Evolutionary conservation across 768 basidiomycete species (phyloP).

Genomic region (Suillus luteus): DNA sequence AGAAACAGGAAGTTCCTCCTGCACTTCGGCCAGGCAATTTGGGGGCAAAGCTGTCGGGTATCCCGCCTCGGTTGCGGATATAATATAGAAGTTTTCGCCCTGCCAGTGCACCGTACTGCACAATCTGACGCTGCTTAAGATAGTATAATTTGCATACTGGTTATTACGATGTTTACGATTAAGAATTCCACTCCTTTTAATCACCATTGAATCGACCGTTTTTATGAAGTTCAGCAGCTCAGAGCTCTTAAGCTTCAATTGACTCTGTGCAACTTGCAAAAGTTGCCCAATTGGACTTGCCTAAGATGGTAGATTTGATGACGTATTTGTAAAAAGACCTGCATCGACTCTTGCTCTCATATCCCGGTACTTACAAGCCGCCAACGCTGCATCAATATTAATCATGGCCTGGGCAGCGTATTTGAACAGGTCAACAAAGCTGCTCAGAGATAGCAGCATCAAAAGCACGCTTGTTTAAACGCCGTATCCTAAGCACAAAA

Average conservation of each 20-base stretch:
- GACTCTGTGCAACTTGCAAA: not conserved
- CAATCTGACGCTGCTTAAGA: not conserved
- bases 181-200: not conserved
- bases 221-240: not conserved
- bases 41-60: slow-evolving; percentile 8
- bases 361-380: not conserved
- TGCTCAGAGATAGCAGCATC: slow-evolving; percentile 42
- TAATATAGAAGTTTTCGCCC: not conserved
- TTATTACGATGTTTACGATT: not conserved
- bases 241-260: not conserved
- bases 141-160: not conserved
- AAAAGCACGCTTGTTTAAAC: slow-evolving; percentile 38
- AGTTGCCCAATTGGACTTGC: not conserved
- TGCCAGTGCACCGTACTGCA: not conserved
- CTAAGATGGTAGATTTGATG: slow-evolving; percentile 2
- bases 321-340: not conserved
- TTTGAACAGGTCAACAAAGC: slow-evolving; percentile 40
- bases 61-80: not conserved
- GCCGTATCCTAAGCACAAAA: slow-evolving; percentile 8
- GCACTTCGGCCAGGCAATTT: slow-evolving; percentile 11
- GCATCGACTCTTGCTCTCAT: slow-evolving; percentile 4
- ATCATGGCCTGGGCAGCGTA: slow-evolving; percentile 34
- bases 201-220: not conserved
- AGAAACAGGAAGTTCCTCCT: slow-evolving; percentile 10
- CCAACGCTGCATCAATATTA: not conserved